phyloP scores from a whole-genome alignment of 495 filamentous ascomycete genomes.

The Schizothecium vesticola region DNA sequence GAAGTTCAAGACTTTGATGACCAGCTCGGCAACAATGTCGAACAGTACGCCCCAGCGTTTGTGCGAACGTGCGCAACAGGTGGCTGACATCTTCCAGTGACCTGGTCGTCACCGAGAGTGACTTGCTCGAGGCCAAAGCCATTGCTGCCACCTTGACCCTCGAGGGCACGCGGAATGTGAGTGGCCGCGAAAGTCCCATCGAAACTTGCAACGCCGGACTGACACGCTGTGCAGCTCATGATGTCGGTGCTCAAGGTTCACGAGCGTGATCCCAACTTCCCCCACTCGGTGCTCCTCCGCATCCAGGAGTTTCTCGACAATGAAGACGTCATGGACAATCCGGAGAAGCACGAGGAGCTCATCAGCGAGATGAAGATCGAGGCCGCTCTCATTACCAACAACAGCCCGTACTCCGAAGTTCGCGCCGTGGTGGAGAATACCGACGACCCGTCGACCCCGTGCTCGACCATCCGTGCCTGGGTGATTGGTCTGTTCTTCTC shows the following conservation, averaged over 20 bases:
- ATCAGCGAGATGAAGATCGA: slow-evolving; percentile 43
- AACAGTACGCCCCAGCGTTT: not conserved
- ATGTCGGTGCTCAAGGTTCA: slow-evolving; percentile 24
- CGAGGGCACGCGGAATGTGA: slow-evolving; percentile 13
- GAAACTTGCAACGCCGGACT: not conserved
- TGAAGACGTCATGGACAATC: slow-evolving; percentile 29
- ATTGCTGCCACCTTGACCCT: slow-evolving; percentile 22
- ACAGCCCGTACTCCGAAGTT: slow-evolving; percentile 46
- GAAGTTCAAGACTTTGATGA: not conserved
- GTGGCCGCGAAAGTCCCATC: not conserved
- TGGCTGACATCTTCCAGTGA: slow-evolving; percentile 4
- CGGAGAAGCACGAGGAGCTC: slow-evolving; percentile 31
- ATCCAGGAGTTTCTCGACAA: slow-evolving; percentile 30
- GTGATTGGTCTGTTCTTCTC: slow-evolving; percentile 35
- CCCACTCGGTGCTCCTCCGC: slow-evolving; percentile 19
- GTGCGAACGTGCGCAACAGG: not conserved
- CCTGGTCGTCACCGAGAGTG: slow-evolving; percentile 26
- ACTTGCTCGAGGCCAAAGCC: slow-evolving; percentile 27
- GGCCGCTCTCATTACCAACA: slow-evolving; percentile 38
- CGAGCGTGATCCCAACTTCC: slow-evolving; percentile 29
- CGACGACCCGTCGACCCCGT: slow-evolving; percentile 34
- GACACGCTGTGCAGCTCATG: slow-evolving; percentile 19
- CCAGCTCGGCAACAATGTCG: not conserved
- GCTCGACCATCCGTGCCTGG: slow-evolving; percentile 38
- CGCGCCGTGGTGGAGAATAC: slow-evolving; percentile 45